Evolutionary conservation across 306 rosid genomes (phyloP).

Genomic region (Urtica urens): DNA sequence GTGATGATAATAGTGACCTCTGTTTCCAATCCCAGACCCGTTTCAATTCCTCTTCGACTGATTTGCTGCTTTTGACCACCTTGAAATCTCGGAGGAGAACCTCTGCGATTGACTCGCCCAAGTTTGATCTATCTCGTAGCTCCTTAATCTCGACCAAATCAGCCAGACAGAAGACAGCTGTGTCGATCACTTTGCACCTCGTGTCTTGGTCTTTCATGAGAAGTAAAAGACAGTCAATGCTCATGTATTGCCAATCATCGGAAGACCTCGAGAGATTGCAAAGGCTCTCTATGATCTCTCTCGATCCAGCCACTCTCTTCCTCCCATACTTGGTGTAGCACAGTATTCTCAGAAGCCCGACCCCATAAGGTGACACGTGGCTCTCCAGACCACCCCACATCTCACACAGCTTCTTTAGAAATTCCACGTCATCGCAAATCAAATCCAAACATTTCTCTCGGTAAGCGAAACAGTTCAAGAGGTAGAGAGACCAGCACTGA

Average conservation of each 20-base stretch:
- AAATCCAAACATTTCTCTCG: slow-evolving; percentile 38
- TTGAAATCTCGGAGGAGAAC: slow-evolving; percentile 26
- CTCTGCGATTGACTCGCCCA: slow-evolving; percentile 41
- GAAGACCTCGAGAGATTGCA: slow-evolving; percentile 69
- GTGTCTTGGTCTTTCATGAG: slow-evolving; percentile 61
- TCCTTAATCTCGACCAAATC: slow-evolving; percentile 49
- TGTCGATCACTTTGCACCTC: slow-evolving; percentile 44
- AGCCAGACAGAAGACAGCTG: slow-evolving; percentile 28
- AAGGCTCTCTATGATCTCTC: slow-evolving; percentile 28
- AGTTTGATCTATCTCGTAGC: slow-evolving; percentile 44
- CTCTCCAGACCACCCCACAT: slow-evolving; percentile 84
- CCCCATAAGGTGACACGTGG: slow-evolving; percentile 52
- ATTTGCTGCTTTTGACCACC: not conserved
- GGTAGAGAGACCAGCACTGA: slow-evolving; percentile 67
- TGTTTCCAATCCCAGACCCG: slow-evolving; percentile 28
- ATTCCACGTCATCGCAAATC: slow-evolving; percentile 46
- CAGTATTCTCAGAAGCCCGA: slow-evolving; percentile 58
- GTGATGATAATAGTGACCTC: slow-evolving; percentile 17
- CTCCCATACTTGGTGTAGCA: slow-evolving; percentile 53
- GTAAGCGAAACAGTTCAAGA: slow-evolving; percentile 68
- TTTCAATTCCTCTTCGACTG: slow-evolving; percentile 12
- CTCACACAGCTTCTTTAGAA: slow-evolving; percentile 32
- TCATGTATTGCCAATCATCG: slow-evolving; percentile 83
- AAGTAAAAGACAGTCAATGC: slow-evolving; percentile 58
- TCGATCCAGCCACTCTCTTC: slow-evolving; percentile 30